These are phyloP conservation scores for Eurotiales sp. DNA, from an alignment of 2,329 filamentous ascomycete species.

Conservation along the genomic window DNA sequence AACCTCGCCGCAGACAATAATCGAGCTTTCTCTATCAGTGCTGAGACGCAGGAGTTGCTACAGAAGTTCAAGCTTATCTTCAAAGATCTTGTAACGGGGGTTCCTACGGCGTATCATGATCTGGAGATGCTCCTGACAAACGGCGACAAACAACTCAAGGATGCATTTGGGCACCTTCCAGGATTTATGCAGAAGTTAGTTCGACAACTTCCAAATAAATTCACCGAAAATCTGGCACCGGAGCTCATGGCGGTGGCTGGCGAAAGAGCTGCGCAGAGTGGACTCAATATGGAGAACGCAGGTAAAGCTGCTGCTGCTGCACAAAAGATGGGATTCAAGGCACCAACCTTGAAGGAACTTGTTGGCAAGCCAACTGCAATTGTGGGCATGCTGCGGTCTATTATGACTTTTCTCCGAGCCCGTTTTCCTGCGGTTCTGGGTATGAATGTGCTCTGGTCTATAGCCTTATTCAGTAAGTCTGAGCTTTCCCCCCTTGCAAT, in stretches of 20 bases:
- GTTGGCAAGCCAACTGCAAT: conserved; percentile 84
- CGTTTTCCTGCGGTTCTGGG: conserved; percentile 89
- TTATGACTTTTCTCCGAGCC: conserved; percentile 80
- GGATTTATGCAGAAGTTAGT: conserved; percentile 80
- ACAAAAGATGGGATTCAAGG: conserved; percentile 62
- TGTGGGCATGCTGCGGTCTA: conserved; percentile 79
- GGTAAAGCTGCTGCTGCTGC: conserved; percentile 49
- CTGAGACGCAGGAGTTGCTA: conserved; percentile 77
- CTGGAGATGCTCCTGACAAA: conserved; percentile 66
- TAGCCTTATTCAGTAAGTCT: conserved; percentile 77
- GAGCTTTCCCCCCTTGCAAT: background rate
- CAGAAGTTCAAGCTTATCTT: conserved; percentile 83
- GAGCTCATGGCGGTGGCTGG: conserved; percentile 72
- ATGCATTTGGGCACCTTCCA: conserved; percentile 66
- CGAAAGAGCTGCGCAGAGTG: conserved; percentile 60
- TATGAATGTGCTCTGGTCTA: conserved; percentile 84
- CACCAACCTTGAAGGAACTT: conserved; percentile 72
- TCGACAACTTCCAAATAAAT: conserved; percentile 74
- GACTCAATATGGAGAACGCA: conserved; percentile 54
- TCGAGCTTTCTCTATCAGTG: conserved; percentile 77
- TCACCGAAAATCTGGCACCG: conserved; percentile 71
- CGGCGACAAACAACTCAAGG: conserved; percentile 61
- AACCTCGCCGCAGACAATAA: conserved; percentile 83
- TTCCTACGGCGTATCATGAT: conserved; percentile 88
- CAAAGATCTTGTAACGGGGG: conserved; percentile 87